Conservation (phyloP, 305 asterid species). For the Fraxinus greggii region DNA sequence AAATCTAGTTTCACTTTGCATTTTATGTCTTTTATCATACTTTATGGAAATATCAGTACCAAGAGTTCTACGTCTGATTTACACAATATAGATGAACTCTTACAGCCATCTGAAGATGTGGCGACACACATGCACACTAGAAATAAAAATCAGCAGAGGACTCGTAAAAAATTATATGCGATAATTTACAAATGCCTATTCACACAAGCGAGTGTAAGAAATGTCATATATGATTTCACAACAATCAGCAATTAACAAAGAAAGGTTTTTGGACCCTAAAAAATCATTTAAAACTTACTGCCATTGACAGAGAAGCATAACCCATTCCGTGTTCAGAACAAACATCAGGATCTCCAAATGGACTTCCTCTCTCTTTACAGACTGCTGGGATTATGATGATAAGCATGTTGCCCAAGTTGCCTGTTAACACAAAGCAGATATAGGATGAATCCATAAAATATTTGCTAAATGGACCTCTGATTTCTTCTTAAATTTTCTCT, state of each 20-base stretch:
- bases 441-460: slow-evolving; percentile 5
- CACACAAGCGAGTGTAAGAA: not conserved
- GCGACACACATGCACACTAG: not conserved
- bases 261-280: not conserved
- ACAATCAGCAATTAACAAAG: not conserved
- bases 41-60: not conserved
- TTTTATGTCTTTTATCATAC: not conserved
- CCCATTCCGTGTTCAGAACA: slow-evolving; percentile 71
- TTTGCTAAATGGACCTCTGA: not conserved
- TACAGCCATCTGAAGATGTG: not conserved
- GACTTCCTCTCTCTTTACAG: slow-evolving; percentile 82
- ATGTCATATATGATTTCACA: not conserved
- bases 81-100: not conserved
- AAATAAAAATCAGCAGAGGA: not conserved
- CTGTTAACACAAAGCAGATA: slow-evolving; percentile 34
- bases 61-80: not conserved
- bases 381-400: slow-evolving; percentile 85
- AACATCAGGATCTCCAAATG: slow-evolving; percentile 70
- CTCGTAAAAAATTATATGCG: not conserved
- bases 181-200: not conserved
- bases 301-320: slow-evolving; percentile 90
- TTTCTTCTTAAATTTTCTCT: not conserved
- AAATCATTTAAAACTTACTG: slow-evolving; percentile 47
- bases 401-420: slow-evolving; percentile 84
- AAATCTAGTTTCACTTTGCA: not conserved